phyloP scores from a whole-genome alignment of 345 rosid genomes.

The Corchorus capsularis region DNA sequence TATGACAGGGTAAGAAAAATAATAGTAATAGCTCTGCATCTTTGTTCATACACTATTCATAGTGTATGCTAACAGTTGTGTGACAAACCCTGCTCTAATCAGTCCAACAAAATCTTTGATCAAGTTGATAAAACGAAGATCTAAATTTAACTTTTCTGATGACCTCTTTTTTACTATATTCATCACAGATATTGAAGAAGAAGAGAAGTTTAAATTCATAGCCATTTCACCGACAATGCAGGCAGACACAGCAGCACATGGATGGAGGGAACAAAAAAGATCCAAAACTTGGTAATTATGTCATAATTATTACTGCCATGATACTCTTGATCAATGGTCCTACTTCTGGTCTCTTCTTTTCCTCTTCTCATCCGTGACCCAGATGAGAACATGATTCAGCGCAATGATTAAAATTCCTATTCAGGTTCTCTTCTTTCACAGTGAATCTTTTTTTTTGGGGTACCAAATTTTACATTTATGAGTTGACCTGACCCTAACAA shows the following conservation, averaged over 20 bases:
- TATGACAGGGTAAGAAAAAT: not conserved
- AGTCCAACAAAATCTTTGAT: too few relatives aligned
- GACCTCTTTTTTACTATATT: not conserved
- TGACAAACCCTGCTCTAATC: too few relatives aligned
- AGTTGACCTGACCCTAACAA: not conserved
- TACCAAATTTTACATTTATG: not conserved
- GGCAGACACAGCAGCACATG: not conserved
- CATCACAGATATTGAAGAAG: not conserved
- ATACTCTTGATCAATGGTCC: not conserved
- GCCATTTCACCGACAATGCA: not conserved
- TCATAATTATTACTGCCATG: conserved; percentile 2
- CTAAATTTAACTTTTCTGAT: not conserved
- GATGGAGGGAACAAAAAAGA: not conserved
- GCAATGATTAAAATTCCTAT: not conserved
- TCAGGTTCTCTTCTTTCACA: not conserved
- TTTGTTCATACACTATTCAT: too few relatives aligned
- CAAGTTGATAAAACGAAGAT: too few relatives aligned
- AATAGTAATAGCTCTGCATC: too few relatives aligned
- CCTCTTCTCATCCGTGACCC: not conserved
- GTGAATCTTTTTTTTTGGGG: not conserved
- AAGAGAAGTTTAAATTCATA: not conserved
- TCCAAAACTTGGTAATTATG: conserved; percentile 4
- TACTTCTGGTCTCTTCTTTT: not conserved
- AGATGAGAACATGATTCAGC: not conserved
- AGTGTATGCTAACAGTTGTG: too few relatives aligned